Conservation (phyloP, 257 asterid genomes). For the Rauvolfia tetraphylla region DNA sequence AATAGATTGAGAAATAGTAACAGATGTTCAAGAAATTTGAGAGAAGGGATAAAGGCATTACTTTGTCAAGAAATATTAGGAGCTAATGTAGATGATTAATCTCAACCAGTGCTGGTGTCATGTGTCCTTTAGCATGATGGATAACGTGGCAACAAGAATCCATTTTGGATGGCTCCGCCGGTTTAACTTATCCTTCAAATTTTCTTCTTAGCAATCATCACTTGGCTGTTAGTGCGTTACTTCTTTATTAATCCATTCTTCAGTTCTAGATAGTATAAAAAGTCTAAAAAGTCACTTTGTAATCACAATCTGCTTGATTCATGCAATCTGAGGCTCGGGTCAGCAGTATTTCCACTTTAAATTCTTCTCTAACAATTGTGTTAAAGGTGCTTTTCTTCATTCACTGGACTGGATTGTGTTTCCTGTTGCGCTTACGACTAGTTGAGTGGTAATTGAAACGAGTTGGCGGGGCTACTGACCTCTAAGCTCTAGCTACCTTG, state of each 20-base stretch:
- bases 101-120: neutral
- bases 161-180: neutral
- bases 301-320: neutral
- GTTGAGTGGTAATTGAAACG: too few species aligned
- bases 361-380: neutral
- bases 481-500: neutral
- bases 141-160: neutral
- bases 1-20: too few species aligned
- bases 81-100: neutral
- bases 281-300: neutral
- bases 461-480: neutral
- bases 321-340: neutral
- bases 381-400: neutral
- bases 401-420: too few species aligned
- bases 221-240: neutral
- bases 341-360: neutral
- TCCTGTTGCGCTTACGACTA: too few species aligned
- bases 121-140: slow-evolving; percentile 5
- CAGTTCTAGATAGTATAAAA: neutral
- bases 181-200: neutral
- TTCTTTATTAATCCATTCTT: neutral
- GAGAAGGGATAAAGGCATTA: too few species aligned
- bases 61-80: too few species aligned
- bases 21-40: too few species aligned
- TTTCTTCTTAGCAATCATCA: neutral